Evolutionary conservation across 2,329 filamentous ascomycete genomes (phyloP), one percentile per base, ranked within the genome.

Genomic region (Cordyceps farinosa): DNA sequence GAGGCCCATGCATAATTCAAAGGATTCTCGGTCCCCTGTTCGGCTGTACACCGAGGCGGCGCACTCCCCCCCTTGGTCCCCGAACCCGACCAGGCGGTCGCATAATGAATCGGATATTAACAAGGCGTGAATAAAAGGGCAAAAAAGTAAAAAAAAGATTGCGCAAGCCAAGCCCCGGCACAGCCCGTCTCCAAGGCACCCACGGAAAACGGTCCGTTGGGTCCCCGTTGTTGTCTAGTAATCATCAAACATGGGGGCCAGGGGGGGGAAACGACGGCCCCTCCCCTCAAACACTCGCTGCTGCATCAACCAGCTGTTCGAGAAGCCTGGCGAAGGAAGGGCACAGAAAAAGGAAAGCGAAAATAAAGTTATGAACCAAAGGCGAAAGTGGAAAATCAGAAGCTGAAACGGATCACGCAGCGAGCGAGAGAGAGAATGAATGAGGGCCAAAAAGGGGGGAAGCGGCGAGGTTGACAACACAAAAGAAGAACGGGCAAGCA

Each of bases 201-300:
- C 45, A 48, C 34, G 34, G 34, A 34, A 8, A 8, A 38, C 5
- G 34, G 5, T 38, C 3, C 34, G 11, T 38, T 11, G 34, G 34
- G 34, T 54, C 22, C 27, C 32, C 29, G 22, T 22, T n/a, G 17
- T 36, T 61, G 58, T 61, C 58, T 61, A 32, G 58, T 48, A 51
- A 32, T 61, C 58, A 61, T 61, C 58, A 61, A 61, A 61, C 48
- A 61, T 40, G 44, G 45, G 22, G 34, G 32, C 15, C 17, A 29
- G 27, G 29, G 57, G 10, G n/a, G 4, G 2, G 40, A 15, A n/a
- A 50, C 47, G 11, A 22, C 22, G 22, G 22, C 22, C 22, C 38
- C 52, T 27, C 7, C 5, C 17, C 29, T 17, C 42, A 50, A 51
- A 51, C n/a, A 22, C 45, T 32, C 2, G n/a, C 22, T 44, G 32